Percentiles rank a stretch among this genome's conserved stretches.
Conservation (phyloP, 495 filamentous ascomycete genomes). For the Xylaria bambusicola region DNA sequence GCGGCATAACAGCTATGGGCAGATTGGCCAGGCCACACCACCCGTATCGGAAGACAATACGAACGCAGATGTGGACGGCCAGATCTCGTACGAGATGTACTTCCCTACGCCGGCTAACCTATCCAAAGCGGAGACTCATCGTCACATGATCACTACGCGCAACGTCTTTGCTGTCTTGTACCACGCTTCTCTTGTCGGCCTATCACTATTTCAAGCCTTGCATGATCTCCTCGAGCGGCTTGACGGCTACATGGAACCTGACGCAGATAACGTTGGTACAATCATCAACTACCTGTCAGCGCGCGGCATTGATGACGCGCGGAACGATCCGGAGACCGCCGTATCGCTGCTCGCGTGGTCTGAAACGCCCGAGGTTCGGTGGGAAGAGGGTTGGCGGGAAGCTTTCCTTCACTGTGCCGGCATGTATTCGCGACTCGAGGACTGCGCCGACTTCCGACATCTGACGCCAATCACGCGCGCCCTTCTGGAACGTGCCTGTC, state of each 20-base stretch:
- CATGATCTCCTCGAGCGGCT: conserved; percentile 58
- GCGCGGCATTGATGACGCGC: conserved; percentile 66
- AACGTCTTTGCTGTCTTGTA: conserved; percentile 66
- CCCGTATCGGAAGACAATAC: conserved; percentile 47
- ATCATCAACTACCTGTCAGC: conserved; percentile 60
- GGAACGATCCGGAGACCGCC: conserved; percentile 62
- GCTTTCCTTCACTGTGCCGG: conserved; percentile 68
- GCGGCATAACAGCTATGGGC: conserved; percentile 33
- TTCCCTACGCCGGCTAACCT: conserved; percentile 53
- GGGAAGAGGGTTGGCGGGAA: conserved; percentile 68
- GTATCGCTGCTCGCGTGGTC: conserved; percentile 65
- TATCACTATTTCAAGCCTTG: conserved; percentile 60
- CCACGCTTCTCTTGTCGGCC: conserved; percentile 58
- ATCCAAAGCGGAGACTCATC: conserved; percentile 47
- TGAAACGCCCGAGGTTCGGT: conserved; percentile 59
- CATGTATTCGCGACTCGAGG: conserved; percentile 59
- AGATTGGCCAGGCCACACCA: conserved; percentile 41
- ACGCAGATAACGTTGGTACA: conserved; percentile 46
- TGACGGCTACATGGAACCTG: conserved; percentile 52
- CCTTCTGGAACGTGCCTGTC: conserved; percentile 61
- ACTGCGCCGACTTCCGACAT: conserved; percentile 56
- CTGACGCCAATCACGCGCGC: conserved; percentile 65
- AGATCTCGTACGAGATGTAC: conserved; percentile 61
- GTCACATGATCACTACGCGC: conserved; percentile 61
- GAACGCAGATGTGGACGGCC: conserved; percentile 46